phyloP scores from a whole-genome alignment of 352 stramenopile species.

The Lagenidium giganteum region DNA sequence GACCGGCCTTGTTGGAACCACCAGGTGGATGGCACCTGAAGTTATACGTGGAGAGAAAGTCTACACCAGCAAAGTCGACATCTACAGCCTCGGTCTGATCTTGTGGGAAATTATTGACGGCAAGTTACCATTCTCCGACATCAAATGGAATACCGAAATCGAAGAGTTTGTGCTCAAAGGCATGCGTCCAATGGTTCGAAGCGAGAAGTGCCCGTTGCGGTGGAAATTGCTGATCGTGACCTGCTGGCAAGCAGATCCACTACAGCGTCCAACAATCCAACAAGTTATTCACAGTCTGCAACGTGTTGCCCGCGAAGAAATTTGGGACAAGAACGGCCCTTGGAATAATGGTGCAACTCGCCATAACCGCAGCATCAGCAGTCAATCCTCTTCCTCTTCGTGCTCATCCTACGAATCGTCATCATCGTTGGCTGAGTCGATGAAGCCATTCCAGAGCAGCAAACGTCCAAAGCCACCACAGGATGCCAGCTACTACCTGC shows the following conservation, averaged over 20 bases:
- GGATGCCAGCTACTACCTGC: no score
- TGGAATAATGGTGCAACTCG: no score
- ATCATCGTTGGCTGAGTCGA: no score
- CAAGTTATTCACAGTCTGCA: conserved; percentile 69
- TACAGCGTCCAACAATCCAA: conserved; percentile 66
- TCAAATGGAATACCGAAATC: conserved; percentile 71
- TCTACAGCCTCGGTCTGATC: conserved; percentile 78
- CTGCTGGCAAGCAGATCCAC: conserved; percentile 75
- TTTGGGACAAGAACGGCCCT: conserved; percentile 54
- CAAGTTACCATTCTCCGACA: conserved; percentile 59
- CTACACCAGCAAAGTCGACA: conserved; percentile 82
- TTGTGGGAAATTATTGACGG: conserved; percentile 78
- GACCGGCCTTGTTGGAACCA: conserved; percentile 75
- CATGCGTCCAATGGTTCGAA: conserved; percentile 39
- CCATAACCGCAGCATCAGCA: no score
- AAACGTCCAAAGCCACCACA: no score
- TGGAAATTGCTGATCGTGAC: conserved; percentile 61
- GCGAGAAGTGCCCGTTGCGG: conserved; percentile 48
- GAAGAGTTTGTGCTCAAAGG: conserved; percentile 64
- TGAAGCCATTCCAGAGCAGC: no score
- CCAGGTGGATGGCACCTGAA: conserved; percentile 80
- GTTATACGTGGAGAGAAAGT: conserved; percentile 68
- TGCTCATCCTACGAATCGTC: no score
- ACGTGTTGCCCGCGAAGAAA: conserved; percentile 56
- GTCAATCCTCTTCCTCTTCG: no score